Base-by-base conservation (phyloP, 345 rosid genomes). In the Pistacia vera region DNA sequence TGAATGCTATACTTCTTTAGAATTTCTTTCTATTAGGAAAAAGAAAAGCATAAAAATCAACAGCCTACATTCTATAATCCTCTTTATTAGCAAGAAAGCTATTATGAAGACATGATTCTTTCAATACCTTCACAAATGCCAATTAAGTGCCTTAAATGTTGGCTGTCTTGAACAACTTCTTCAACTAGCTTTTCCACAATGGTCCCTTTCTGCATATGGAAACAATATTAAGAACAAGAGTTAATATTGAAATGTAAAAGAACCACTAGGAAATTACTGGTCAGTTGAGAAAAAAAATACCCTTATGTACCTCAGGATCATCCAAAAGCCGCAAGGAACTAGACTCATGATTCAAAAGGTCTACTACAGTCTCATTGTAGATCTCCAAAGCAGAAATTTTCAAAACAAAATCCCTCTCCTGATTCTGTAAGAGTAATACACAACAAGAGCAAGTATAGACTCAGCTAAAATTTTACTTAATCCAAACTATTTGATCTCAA, bases 371-470 rank as follows among this genome's bases (percentile, higher is more conserved):
- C 88, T 95, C 97, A 63, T 95, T 95, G 79, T 95, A 95, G 72
- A 95, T 95, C 90, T 95, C 97, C 85, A 95, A 79, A 44, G 98
- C 98, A 67, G 97, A 93, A 75, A 94, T 57, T 81, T 89, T 94
- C 84, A 94, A 79, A 77, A 87, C 78, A 76, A 92, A 94, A 44
- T 86, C 88, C 84, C 91, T 89, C 80, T 92, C 97, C 14, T 78
- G 86, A 72, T 89, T 86, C 98, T 94, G 86, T 46, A 46, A 73
- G 11, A 41, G 72, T 70, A n/a, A 51, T 44, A 17, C 28, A 63
- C 22, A 0, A 35, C 33, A 11, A 51, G 9, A 70, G 63, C 51
- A 52, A 66, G 61, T 28, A 18, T 4, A 38, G 5, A 44, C 2
- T 54, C 38, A 55, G 22, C 54, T 66, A 49, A 64, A 35, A 25